Evolutionary conservation across 257 asterid genomes (phyloP).

Genomic region (Paulownia fortunei): DNA sequence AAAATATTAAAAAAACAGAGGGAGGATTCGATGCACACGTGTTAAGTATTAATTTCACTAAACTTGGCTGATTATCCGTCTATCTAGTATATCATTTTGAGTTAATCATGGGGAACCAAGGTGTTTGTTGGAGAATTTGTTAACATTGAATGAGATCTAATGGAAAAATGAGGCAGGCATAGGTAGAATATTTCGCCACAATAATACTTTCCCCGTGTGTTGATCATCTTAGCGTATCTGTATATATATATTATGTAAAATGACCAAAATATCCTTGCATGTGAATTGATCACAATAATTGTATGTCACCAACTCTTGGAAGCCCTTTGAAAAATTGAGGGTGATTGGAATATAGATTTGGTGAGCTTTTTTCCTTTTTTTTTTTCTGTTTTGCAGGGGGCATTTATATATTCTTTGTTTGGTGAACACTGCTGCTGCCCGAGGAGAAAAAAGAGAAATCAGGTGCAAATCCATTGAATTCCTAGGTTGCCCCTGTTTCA

Average conservation of each 20-base stretch:
- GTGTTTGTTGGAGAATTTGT: background rate
- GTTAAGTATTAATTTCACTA: too few relatives aligned
- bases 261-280: constrained; percentile 20
- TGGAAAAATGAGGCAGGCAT: background rate
- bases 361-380: background rate
- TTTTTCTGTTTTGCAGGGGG: too few relatives aligned
- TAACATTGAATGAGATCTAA: background rate
- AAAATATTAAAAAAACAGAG: too few relatives aligned
- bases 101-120: background rate
- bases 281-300: constrained; percentile 26
- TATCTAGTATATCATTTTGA: background rate
- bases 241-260: background rate
- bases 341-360: constrained; percentile 29
- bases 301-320: constrained; percentile 23
- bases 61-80: background rate
- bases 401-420: background rate
- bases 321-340: background rate
- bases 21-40: too few relatives aligned
- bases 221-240: background rate
- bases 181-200: too few relatives aligned
- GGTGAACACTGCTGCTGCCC: constrained; percentile 36
- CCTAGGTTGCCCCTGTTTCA: constrained; percentile 41
- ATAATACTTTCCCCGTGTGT: background rate
- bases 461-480: constrained; percentile 36
- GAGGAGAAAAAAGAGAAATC: constrained; percentile 24